Evolutionary conservation across 345 rosid species (phyloP), one percentile per base, ranked within the genome.

Genomic region (Gossypium arboreum): DNA sequence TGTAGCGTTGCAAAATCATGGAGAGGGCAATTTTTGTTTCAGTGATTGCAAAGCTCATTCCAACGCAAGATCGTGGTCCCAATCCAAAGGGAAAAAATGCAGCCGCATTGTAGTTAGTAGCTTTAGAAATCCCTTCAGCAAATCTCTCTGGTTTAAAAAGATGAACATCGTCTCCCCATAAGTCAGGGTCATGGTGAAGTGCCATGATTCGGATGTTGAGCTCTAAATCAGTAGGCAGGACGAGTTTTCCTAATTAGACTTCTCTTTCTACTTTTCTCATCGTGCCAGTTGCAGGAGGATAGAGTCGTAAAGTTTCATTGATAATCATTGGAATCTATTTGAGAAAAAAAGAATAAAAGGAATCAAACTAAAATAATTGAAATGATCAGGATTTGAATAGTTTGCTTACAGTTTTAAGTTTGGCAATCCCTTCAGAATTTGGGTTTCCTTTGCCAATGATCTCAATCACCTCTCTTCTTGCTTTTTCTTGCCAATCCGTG

Each of bases 61-160:
- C 86, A 4, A 79, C 85, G 11, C 88, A 84, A 27, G 29, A 75
- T 68, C 85, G 75, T 3, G 76, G 82, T 65, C 88, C 88, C 48
- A 71, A 44, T 4, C 82, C 79, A 18, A 84, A 88, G 1, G 88
- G 85, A 16, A 80, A 4, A 77, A 74, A 88, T 45, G 77, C 83
- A 5, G 77, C 78, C 1, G 57, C 45, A 56, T 80, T 83, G 43
- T 78, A 78, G 61, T 72, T 77, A 47, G 84, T 81, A 44, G 91
- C 89, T 66, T 81, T 84, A 45, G 82, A 85, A 5, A 81, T 67
- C 45, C 88, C 86, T 68, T 80, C 81, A 0, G 83, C 77, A 48
- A 84, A 84, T 64, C 88, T 81, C 48, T 85, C 82, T 2, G 86
- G 87, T 67, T 78, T 81, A 79, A 82, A 87, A 41, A 70, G 72